Evolutionary conservation across 75 land plant species (phyloP).

Genomic region (Selaginella tamariscina): DNA sequence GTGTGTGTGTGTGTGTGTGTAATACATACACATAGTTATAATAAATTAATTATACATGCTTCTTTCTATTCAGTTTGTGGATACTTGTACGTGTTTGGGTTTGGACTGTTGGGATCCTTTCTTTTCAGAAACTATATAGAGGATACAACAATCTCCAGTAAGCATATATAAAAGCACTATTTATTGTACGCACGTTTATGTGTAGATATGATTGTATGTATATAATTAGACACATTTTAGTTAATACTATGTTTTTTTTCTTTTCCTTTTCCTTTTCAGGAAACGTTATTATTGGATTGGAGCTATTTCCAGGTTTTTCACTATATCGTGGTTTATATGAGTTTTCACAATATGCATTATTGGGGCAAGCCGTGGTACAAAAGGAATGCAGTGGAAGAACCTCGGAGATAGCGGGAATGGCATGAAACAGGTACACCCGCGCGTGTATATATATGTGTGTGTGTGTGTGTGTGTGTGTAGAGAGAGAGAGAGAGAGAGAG

Average conservation of each 20-base stretch:
- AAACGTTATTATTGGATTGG: constrained; percentile 56
- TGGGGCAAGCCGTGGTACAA: constrained; percentile 35
- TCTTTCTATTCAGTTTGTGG: constrained; percentile 42
- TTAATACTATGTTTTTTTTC: no score
- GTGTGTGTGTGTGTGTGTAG: no score
- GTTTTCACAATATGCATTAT: constrained; percentile 48
- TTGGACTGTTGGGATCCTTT: constrained; percentile 56
- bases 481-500: no score
- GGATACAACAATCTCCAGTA: constrained; percentile 66
- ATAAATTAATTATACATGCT: background rate
- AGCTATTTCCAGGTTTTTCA: constrained; percentile 76
- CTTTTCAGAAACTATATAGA: constrained; percentile 56
- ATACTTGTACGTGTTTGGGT: constrained; percentile 68
- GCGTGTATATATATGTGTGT: no score
- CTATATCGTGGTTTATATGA: constrained; percentile 78
- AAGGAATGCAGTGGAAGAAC: constrained; percentile 64
- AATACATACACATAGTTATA: no score
- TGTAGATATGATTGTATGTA: background rate
- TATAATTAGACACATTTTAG: no score
- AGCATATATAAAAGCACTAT: no score
- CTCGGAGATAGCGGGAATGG: constrained; percentile 50
- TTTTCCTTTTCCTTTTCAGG: constrained; percentile 25
- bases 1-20: no score
- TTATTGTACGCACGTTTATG: no score
- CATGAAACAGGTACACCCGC: constrained; percentile 47